Evolutionary conservation across 495 filamentous ascomycete species (phyloP).

Genomic region (Evansstolkia leycettana): DNA sequence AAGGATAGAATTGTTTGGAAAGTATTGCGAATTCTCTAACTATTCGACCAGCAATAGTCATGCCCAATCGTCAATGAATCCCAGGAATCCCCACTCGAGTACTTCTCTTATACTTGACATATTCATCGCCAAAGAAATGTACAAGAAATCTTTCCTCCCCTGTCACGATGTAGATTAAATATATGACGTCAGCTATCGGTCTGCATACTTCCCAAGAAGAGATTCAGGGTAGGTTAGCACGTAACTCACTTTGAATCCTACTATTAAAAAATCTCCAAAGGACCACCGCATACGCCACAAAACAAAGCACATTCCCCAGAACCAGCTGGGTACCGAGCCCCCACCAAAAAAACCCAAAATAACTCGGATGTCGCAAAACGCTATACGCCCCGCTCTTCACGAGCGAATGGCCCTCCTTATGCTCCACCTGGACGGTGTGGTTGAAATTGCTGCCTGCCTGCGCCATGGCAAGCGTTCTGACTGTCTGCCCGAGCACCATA

Average conservation of each 20-base stretch:
- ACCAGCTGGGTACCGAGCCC: conserved; percentile 86
- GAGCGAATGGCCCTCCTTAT: conserved; percentile 55
- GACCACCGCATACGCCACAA: conserved; percentile 58
- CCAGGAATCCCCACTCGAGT: conserved; percentile 73
- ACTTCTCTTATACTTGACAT: conserved; percentile 54
- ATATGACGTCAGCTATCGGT: conserved; percentile 1
- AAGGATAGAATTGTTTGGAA: no score
- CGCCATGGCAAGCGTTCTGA: conserved; percentile 69
- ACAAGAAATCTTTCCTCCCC: conserved; percentile 71
- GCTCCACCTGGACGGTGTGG: conserved; percentile 62
- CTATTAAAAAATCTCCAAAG: conserved; percentile 73
- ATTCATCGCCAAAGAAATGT: conserved; percentile 75
- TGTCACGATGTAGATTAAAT: no score
- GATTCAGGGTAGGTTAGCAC: neutral
- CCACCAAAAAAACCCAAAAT: conserved; percentile 99
- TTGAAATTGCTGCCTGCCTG: conserved; percentile 89
- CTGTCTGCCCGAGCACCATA: conserved; percentile 58
- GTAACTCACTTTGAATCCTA: conserved; percentile 52
- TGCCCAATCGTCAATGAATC: conserved; percentile 21
- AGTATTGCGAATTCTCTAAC: no score
- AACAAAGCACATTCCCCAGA: conserved; percentile 71
- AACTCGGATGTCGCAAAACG: conserved; percentile 69
- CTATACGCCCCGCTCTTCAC: conserved; percentile 62
- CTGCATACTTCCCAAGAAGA: no score
- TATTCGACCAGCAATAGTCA: no score